phyloP scores from a whole-genome alignment of 139 green algal species.

The Tetradesmus lagerheimii region DNA sequence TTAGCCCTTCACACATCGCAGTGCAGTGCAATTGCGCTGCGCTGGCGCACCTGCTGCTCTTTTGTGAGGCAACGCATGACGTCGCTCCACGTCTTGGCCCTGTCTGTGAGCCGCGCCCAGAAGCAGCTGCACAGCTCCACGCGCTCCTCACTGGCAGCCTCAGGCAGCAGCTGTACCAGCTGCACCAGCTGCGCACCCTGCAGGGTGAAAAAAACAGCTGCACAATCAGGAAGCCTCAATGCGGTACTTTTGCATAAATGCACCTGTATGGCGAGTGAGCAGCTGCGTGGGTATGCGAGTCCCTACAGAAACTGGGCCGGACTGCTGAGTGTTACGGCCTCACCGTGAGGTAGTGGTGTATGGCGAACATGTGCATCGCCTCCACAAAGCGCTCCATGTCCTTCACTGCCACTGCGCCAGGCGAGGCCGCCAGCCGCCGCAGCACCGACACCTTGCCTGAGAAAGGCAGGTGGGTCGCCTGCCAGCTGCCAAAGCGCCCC shows the following conservation, averaged over 20 bases:
- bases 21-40: not conserved
- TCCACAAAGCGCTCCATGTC: constrained; percentile 54
- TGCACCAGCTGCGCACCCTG: constrained; percentile 65
- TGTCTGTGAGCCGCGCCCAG: constrained; percentile 56
- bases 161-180: constrained; percentile 62
- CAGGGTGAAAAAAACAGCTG: not conserved
- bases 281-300: too few species aligned
- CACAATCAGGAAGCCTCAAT: too few species aligned
- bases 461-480: constrained; percentile 1
- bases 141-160: constrained; percentile 33
- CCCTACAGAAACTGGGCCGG: too few species aligned
- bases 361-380: constrained; percentile 55
- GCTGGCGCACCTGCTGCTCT: constrained; percentile 63
- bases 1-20: too few species aligned
- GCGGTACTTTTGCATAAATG: too few species aligned
- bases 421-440: constrained; percentile 8
- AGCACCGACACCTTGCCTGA: constrained; percentile 39
- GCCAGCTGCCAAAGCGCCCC: constrained; percentile 37
- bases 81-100: constrained; percentile 50
- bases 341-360: constrained; percentile 62
- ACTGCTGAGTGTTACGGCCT: not conserved
- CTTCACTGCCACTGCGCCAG: constrained; percentile 24
- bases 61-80: constrained; percentile 59
- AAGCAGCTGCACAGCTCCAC: constrained; percentile 68
- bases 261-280: too few species aligned